A percentile compares a stretch with the other conserved stretches of the same genome.
These are phyloP conservation scores for Euphorbia schlechtendalii DNA, from an alignment of 441 rosid genomes.

Conservation along the genomic window DNA sequence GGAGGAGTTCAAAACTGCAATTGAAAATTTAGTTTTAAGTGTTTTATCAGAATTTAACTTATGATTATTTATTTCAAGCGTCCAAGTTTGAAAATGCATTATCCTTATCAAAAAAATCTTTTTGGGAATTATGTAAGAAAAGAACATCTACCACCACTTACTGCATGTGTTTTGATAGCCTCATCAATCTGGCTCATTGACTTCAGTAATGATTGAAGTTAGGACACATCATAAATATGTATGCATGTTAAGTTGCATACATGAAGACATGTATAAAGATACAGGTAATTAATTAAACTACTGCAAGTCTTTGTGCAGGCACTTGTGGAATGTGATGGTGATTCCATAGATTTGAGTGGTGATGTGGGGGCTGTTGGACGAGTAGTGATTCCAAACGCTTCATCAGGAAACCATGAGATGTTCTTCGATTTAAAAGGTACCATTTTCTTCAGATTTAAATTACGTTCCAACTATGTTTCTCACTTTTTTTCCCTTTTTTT, in stretches of 20 bases:
- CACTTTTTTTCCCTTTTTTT: neutral
- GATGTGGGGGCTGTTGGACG: slow-evolving; percentile 97
- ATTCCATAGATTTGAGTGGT: slow-evolving; percentile 90
- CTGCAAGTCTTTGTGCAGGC: slow-evolving; percentile 48
- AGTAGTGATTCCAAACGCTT: slow-evolving; percentile 52
- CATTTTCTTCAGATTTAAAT: slow-evolving; percentile 15
- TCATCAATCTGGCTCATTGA: neutral
- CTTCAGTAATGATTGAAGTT: neutral
- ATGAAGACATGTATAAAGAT: neutral
- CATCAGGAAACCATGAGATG: slow-evolving; percentile 52
- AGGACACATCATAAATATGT: neutral
- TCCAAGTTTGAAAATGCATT: neutral
- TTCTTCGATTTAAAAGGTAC: slow-evolving; percentile 84
- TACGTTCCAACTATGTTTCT: neutral
- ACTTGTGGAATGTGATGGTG: slow-evolving; percentile 94
- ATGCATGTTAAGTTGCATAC: neutral
- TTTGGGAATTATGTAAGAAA: neutral
- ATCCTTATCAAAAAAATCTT: neutral
- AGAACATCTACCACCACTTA: neutral
- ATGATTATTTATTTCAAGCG: neutral
- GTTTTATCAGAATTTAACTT: neutral
- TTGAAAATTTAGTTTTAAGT: neutral
- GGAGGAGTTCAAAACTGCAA: neutral
- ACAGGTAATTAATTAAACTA: slow-evolving; percentile 14
- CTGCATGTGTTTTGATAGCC: neutral